Base-by-base conservation (phyloP, 1,284 basidiomycete species). In the Boletus albobrunnescens region DNA sequence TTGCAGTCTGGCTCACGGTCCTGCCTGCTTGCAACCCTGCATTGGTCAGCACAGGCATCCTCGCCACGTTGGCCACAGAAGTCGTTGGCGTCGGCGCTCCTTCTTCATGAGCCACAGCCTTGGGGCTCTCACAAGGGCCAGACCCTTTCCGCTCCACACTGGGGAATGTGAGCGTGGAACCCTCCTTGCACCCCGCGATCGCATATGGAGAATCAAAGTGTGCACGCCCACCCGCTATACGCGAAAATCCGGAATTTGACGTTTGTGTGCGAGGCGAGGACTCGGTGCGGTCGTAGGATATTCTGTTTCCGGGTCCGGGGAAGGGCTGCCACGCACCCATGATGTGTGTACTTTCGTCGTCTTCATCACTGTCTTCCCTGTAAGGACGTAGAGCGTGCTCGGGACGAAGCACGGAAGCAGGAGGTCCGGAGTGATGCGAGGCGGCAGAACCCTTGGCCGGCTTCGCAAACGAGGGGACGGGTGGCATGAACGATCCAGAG, bases 291-390 rank as follows among this genome's bases (percentile, higher is more conserved):
- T 68, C 65, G 23, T 45, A 53, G 6, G 39, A 85, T 64, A n/a
- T 73, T 61, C 39, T 67, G 56, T 67, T 82, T 1, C 79, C 80
- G 30, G 72, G 63, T 12, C 76, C 71, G 0, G 74, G 77, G 71
- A 82, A 86, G 27, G 82, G 79, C 58, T 86, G 82, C 87, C 87
- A 91, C 19, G 89, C 84, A 36, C 81, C 82, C 86, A 92, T 91
- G 57, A 91, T 91, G 55, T 76, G 86, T 14, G 86, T 84, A 24
- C 71, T 77, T 57, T 91, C 89, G 57, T 90, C 86, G 23, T 81
- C 62, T 54, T 90, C 85, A 54, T 81, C 87, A 55, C 77, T 85
- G 31, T 88, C 86, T 61, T 91, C 87, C 52, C 75, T 75, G 60
- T 90, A 90, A 16, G 87, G 86, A 47, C 78, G 74, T 51, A 85